Evolutionary conservation across 345 rosid species (phyloP).

Genomic region (Reutealis trisperma): DNA sequence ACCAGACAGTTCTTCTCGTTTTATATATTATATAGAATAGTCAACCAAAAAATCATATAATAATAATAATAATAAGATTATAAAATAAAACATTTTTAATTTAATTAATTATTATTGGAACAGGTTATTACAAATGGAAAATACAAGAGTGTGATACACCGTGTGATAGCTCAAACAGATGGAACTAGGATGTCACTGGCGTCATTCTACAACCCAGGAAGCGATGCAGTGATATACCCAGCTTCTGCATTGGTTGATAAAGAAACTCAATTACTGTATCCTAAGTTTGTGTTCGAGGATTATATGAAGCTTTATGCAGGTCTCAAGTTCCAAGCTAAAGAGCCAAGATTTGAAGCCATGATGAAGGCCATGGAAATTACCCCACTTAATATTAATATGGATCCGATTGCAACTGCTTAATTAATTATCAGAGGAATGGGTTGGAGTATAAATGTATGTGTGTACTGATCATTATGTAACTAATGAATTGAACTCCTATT

Average conservation of each 20-base stretch:
- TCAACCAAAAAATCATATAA: too few species aligned
- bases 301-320: slow-evolving; percentile 85
- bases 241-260: slow-evolving; percentile 57
- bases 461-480: too few species aligned
- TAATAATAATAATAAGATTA: too few species aligned
- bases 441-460: too few species aligned
- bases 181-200: slow-evolving; percentile 91
- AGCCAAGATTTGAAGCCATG: slow-evolving; percentile 85
- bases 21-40: too few species aligned
- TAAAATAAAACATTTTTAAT: too few species aligned
- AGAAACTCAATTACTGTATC: slow-evolving; percentile 40
- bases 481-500: too few species aligned
- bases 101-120: too few species aligned
- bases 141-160: slow-evolving; percentile 82
- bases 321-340: slow-evolving; percentile 82
- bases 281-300: slow-evolving; percentile 81
- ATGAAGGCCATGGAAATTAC: slow-evolving; percentile 50
- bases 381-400: slow-evolving; percentile 17
- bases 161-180: slow-evolving; percentile 69
- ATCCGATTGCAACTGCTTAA: slow-evolving; percentile 45
- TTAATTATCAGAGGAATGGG: too few species aligned
- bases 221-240: slow-evolving; percentile 74
- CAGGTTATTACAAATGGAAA: slow-evolving; percentile 92
- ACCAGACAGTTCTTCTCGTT: too few species aligned
- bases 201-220: slow-evolving; percentile 89